A percentile compares a stretch with the other conserved stretches of the same genome.
phyloP scores from a whole-genome alignment of 1,284 basidiomycete species.

The Earliella scabrosa region DNA sequence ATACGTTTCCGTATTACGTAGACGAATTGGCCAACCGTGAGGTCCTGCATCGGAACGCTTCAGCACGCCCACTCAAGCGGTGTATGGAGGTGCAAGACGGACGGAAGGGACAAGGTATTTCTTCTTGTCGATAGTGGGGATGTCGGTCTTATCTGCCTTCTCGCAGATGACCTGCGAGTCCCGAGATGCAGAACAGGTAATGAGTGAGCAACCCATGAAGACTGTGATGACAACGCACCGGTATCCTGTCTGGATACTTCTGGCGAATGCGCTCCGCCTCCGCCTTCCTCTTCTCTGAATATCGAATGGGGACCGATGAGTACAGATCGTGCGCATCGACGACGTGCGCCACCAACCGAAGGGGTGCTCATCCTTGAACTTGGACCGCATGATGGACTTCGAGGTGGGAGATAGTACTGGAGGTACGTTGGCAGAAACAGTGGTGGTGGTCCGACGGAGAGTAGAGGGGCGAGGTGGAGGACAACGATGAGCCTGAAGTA shows the following conservation, averaged over 20 bases:
- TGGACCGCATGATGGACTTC: conserved; percentile 80
- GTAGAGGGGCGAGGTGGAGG: conserved; percentile 15
- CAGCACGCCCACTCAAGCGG: conserved; percentile 17
- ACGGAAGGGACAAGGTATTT: conserved; percentile 99
- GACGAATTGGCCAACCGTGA: conserved; percentile 98
- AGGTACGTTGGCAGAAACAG: not conserved
- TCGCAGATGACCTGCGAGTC: conserved; percentile 92
- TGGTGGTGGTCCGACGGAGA: conserved; percentile 7
- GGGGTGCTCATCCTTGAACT: conserved; percentile 99
- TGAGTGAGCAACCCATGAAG: conserved; percentile 13
- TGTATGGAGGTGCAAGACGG: conserved; percentile 33
- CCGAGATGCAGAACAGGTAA: conserved; percentile 20
- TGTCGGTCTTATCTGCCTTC: conserved; percentile 98
- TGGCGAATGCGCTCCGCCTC: conserved; percentile 96
- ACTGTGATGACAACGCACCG: conserved; percentile 60
- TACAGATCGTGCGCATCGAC: conserved; percentile 28
- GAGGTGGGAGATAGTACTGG: not conserved
- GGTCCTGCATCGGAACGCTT: conserved; percentile 62
- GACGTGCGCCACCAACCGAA: conserved; percentile 72
- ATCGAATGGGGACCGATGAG: conserved; percentile 30
- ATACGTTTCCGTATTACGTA: conserved; percentile 99
- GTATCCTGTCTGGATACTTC: conserved; percentile 99
- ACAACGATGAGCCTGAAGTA: conserved; percentile 30
- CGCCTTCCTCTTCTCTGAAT: conserved; percentile 96
- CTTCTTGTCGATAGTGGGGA: conserved; percentile 99